phyloP scores from a whole-genome alignment of 768 basidiomycete species.

The Amanita molliuscula region DNA sequence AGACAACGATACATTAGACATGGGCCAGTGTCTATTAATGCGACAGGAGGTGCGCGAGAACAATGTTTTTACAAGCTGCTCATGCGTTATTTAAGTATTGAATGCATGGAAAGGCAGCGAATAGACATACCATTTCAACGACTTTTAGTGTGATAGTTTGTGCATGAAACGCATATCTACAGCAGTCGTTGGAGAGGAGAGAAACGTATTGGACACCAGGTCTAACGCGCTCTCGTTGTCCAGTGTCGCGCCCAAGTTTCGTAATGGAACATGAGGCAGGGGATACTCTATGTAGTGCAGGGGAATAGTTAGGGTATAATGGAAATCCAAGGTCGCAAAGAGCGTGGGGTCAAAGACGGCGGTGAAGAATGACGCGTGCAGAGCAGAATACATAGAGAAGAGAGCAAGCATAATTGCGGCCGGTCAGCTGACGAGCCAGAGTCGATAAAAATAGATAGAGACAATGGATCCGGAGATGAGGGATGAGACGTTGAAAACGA shows the following conservation, averaged over 20 bases:
- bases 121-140: background rate
- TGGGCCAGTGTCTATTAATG: background rate
- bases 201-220: background rate
- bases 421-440: background rate
- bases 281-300: background rate
- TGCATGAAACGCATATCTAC: background rate
- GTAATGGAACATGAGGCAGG: background rate
- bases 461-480: background rate
- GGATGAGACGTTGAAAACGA: constrained; percentile 5
- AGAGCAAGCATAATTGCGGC: constrained; percentile 3
- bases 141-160: background rate
- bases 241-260: background rate
- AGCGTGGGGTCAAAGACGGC: background rate
- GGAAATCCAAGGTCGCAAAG: background rate
- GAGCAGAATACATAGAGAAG: background rate
- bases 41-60: background rate
- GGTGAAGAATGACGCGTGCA: background rate
- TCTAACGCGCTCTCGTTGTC: background rate
- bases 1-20: background rate
- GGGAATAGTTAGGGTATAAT: constrained; percentile 1
- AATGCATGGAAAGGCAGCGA: too few relatives aligned
- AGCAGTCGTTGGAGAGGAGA: background rate
- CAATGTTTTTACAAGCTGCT: background rate
- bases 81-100: too few relatives aligned
- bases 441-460: constrained; percentile 1